These are phyloP conservation scores for Aspergillus asperescens DNA, from an alignment of 495 filamentous ascomycete species.

Conservation along the genomic window DNA sequence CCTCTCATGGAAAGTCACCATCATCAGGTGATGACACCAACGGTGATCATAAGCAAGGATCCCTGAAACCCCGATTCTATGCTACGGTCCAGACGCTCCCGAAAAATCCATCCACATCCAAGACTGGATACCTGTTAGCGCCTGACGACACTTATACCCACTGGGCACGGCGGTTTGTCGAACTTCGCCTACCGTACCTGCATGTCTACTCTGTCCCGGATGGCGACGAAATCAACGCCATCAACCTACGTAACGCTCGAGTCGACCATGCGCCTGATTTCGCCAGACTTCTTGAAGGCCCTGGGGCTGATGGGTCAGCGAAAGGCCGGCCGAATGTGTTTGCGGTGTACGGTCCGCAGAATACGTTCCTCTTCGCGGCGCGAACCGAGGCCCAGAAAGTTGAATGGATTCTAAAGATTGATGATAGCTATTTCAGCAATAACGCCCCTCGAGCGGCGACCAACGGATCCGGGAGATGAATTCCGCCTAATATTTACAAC, in stretches of 20 bases:
- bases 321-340: conserved; percentile 68
- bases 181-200: conserved; percentile 86
- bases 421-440: conserved; percentile 52
- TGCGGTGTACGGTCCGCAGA: conserved; percentile 87
- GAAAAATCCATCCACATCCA: conserved; percentile 70
- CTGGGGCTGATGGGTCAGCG: conserved; percentile 36
- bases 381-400: conserved; percentile 82
- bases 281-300: conserved; percentile 61
- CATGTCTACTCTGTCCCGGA: conserved; percentile 78
- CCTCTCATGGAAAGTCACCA: conserved; percentile 25
- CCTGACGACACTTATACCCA: conserved; percentile 63
- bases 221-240: conserved; percentile 83
- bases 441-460: conserved; percentile 26
- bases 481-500: conserved; percentile 5
- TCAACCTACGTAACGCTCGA: conserved; percentile 76
- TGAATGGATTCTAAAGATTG: conserved; percentile 87
- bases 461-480: conserved; percentile 19
- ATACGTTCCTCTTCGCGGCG: conserved; percentile 90
- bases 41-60: conserved; percentile 24
- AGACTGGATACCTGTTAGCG: conserved; percentile 77
- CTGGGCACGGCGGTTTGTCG: conserved; percentile 89
- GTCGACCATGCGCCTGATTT: conserved; percentile 88
- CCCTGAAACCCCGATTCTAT: conserved; percentile 52
- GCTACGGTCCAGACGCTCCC: conserved; percentile 64
- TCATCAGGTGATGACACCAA: conserved; percentile 22